A percentile compares a stretch with the other conserved stretches of the same genome.
phyloP scores from a whole-genome alignment of 2,329 filamentous ascomycete species.

The Endoconidiophora polonica region DNA sequence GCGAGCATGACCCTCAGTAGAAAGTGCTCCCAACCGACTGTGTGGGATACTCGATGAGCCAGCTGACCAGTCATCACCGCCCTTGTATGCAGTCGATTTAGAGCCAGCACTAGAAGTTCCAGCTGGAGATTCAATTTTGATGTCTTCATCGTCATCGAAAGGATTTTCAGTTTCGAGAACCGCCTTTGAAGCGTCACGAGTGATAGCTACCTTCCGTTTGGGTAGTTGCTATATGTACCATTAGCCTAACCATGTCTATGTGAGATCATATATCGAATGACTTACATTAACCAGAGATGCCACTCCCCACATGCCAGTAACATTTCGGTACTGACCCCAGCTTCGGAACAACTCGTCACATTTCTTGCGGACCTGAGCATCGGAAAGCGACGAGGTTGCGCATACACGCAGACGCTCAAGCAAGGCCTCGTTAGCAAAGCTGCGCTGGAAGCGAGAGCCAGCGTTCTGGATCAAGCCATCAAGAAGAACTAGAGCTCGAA shows the following conservation, averaged over 20 bases:
- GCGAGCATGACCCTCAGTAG: slow-evolving; percentile 18
- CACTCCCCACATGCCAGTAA: slow-evolving; percentile 63
- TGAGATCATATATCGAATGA: not conserved
- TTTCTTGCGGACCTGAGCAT: slow-evolving; percentile 73
- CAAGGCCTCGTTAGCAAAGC: slow-evolving; percentile 78
- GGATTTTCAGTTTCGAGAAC: slow-evolving; percentile 65
- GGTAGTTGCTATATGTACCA: slow-evolving; percentile 37
- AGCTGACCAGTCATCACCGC: not conserved
- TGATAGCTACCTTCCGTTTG: slow-evolving; percentile 52
- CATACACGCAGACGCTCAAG: slow-evolving; percentile 81
- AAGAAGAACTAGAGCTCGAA: slow-evolving; percentile 73
- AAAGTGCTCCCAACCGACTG: not conserved
- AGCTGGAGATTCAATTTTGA: slow-evolving; percentile 22
- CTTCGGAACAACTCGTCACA: slow-evolving; percentile 72
- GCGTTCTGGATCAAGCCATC: slow-evolving; percentile 93
- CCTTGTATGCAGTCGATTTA: not conserved
- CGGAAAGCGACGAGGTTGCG: slow-evolving; percentile 68
- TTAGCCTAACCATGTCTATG: not conserved
- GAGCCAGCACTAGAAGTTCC: not conserved
- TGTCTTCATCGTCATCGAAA: slow-evolving; percentile 49
- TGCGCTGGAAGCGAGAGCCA: slow-evolving; percentile 68
- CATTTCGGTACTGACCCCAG: slow-evolving; percentile 77
- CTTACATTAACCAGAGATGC: slow-evolving; percentile 55
- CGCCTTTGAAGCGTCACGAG: slow-evolving; percentile 66
- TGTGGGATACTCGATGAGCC: slow-evolving; percentile 14